A percentile compares a stretch with the other conserved stretches of the same genome.
phyloP scores from a whole-genome alignment of 1,139 yeast species.

The Hansenula lynferdii region DNA sequence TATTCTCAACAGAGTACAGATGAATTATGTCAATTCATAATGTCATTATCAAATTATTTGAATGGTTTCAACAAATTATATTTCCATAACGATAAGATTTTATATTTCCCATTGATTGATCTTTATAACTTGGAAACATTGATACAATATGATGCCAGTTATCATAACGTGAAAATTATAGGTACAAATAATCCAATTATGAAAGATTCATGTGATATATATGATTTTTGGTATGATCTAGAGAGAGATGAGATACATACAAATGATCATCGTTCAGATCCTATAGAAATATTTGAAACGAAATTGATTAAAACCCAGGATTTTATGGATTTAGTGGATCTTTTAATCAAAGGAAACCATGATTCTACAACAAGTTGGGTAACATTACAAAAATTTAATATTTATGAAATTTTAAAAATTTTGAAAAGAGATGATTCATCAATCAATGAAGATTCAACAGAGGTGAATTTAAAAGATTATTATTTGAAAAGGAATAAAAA shows the following conservation, averaged over 20 bases:
- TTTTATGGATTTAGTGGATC: constrained; percentile 11
- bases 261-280: background rate
- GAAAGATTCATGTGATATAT: constrained; percentile 15
- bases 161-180: constrained; percentile 17
- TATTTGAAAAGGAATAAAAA: constrained; percentile 18
- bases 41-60: constrained; percentile 17
- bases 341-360: constrained; percentile 10
- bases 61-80: constrained; percentile 19
- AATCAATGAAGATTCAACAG: constrained; percentile 4
- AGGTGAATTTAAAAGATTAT: constrained; percentile 20
- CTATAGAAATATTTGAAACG: no score
- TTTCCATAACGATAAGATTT: constrained; percentile 20
- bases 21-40: constrained; percentile 16
- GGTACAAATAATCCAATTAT: constrained; percentile 21
- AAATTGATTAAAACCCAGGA: constrained; percentile 15
- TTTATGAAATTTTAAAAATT: constrained; percentile 18
- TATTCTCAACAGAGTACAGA: constrained; percentile 12
- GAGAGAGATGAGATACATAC: constrained; percentile 4
- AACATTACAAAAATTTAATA: constrained; percentile 15
- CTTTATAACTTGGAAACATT: constrained; percentile 17
- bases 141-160: constrained; percentile 10
- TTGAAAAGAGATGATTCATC: constrained; percentile 7
- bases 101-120: constrained; percentile 20
- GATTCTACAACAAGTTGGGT: constrained; percentile 12
- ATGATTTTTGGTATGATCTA: constrained; percentile 20